A percentile compares a stretch with the other conserved stretches of the same genome.
Conservation (phyloP, 768 basidiomycete genomes). For the Leccinum rimulosum region DNA sequence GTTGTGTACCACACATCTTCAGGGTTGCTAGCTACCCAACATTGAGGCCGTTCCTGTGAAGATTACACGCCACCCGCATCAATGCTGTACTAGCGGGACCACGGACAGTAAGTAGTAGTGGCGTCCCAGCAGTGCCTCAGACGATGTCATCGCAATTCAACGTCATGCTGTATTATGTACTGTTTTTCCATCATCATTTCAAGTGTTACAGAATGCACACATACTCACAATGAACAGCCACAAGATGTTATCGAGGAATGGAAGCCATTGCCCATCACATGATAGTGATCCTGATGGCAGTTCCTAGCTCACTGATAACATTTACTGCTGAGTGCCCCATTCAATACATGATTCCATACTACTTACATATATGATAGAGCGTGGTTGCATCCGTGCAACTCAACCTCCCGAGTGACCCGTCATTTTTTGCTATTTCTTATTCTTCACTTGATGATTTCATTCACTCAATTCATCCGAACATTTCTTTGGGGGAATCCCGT, state of each 20-base stretch:
- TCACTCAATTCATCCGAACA: background rate
- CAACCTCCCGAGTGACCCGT: background rate
- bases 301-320: background rate
- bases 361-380: background rate
- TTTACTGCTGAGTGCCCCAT: background rate
- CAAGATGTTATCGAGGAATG: background rate
- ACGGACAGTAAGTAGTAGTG: too few relatives aligned
- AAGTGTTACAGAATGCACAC: background rate
- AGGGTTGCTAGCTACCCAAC: too few relatives aligned
- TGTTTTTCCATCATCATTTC: background rate
- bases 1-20: too few relatives aligned
- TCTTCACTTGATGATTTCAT: background rate
- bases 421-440: too few relatives aligned
- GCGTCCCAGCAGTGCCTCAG: background rate
- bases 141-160: background rate
- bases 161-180: background rate
- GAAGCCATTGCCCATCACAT: background rate
- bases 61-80: background rate
- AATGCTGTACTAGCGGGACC: background rate
- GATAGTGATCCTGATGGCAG: too few relatives aligned
- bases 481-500: background rate
- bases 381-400: background rate
- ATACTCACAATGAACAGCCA: background rate
- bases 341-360: background rate
- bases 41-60: too few relatives aligned